Base-by-base conservation (phyloP, 306 rosid species). In the Ziziphus jujuba region DNA sequence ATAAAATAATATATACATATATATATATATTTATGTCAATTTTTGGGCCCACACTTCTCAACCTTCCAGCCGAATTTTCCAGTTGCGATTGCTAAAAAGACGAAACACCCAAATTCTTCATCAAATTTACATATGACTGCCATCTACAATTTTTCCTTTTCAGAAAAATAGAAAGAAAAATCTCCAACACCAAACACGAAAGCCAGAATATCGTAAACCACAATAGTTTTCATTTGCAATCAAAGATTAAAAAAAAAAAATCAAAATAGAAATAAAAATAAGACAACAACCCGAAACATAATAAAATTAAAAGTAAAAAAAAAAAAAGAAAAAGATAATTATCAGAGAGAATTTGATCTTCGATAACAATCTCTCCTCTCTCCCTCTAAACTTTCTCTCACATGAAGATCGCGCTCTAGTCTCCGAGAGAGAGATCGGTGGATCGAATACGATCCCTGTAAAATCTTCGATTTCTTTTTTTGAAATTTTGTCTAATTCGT, bases 211-310 rank as follows among this genome's bases (percentile, higher is more conserved):
- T 63, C 62, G 63, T 48, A 59, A 64, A 75, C 60, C 79, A 87
- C 85, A 83, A 73, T 75, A 89, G 70, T 61, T 78, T 66, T 71
- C 68, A 82, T 74, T 81, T 76, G 73, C 82, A 87, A 70, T 22
- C 72, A 38, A 76, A 52, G 23, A 23, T 33, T 47, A 4, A 31
- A 59, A 43, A 53, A 47, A 17, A 33, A 38, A 57, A 66, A 60
- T 21, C 72, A 36, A 76, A 52, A 20, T 20, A 44, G 52, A 5
- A 40, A 59, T 33, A 45, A 36, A 17, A 33, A 40, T 52, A 66
- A 60, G 50, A 67, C 48, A 25, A 23, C 19, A 49, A 16, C 65
- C 56, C 73, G 17, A 55, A 48, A 44, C 15, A 28, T 15, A 47
- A 59, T 23, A 16, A 58, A 70, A 59, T 48, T 56, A 38, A 5